Base-by-base conservation (phyloP, 2,329 filamentous ascomycete genomes). In the Fusarium robinianum region DNA sequence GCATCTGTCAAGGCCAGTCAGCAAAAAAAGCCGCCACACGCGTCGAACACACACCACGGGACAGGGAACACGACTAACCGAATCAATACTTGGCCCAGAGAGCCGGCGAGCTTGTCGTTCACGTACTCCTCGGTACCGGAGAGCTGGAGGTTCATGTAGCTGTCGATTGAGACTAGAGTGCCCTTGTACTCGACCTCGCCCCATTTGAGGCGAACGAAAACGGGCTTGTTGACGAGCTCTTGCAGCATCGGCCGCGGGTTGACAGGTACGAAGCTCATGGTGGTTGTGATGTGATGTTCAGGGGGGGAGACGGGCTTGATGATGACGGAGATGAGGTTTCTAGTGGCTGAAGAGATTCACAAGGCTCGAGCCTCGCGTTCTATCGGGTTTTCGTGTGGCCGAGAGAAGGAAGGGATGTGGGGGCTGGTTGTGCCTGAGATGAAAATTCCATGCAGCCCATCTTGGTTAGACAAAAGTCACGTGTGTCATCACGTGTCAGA, bases 81-180 rank as follows among this genome's bases (percentile, higher is more conserved):
- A 64, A 99, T 97, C 62, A 99, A 71, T 31, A 99, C 91, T 72
- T 96, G 87, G 6, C 94, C 94, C 56, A 99, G 73, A 34, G 82
- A 82, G 44, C 90, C 92, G 23, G 87, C 90, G 67, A 83, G 85
- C 79, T 95, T 88, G 59, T 89, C 86, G 66, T 90, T 84, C 64
- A 96, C 88, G 72, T 86, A 96, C 72, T 99, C 94, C 72, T 96
- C 88, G 37, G 92, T 91, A 62, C 87, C 85, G 57, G 85, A 84
- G 53, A 99, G 81, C 74, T 97, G 90, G 55, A 99, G 84, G 76
- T 99, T 99, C 92, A 99, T 97, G 77, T 99, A 99, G 66, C 88
- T 90, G 75, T 99, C 94, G 65, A 95, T 88, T 62, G 87, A 92
- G 65, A 96, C 88, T 52, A 99, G 82, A 57, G 83, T 82, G 67